phyloP scores from a whole-genome alignment of 768 basidiomycete genomes.

The Pulveroboletus sp. region DNA sequence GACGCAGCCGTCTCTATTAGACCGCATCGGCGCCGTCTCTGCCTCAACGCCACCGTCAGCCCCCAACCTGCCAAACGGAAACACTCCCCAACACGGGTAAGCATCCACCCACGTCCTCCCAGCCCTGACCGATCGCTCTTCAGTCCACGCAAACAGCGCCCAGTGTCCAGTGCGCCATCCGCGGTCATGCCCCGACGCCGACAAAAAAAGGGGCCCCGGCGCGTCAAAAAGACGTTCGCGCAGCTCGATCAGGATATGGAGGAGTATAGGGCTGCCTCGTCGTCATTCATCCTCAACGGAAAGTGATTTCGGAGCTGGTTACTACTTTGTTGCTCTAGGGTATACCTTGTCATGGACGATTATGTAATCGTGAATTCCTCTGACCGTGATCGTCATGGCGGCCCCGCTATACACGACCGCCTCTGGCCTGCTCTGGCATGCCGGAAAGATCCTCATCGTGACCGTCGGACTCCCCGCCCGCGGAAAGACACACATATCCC shows the following conservation, averaged over 20 bases:
- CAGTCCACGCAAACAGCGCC: constrained; percentile 21
- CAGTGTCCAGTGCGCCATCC: constrained; percentile 18
- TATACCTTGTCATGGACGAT: not conserved
- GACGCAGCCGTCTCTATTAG: constrained; percentile 36
- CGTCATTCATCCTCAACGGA: constrained; percentile 10
- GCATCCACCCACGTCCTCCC: not conserved
- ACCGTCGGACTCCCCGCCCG: constrained; percentile 92
- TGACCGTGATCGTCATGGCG: constrained; percentile 46
- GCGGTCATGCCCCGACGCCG: constrained; percentile 38
- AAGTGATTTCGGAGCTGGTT: constrained; percentile 4
- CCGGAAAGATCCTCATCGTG: constrained; percentile 91
- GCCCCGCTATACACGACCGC: constrained; percentile 95
- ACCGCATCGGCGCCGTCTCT: constrained; percentile 30
- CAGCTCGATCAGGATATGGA: constrained; percentile 82
- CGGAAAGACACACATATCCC: constrained; percentile 95
- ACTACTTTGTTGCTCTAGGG: not conserved
- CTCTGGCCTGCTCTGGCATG: constrained; percentile 82
- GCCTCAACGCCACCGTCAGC: constrained; percentile 5
- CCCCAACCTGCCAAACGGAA: constrained; percentile 18
- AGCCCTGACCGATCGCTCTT: not conserved
- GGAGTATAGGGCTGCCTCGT: constrained; percentile 55
- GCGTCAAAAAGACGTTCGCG: constrained; percentile 62
- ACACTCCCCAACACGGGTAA: constrained; percentile 8
- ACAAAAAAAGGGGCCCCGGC: constrained; percentile 69
- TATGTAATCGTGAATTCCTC: constrained; percentile 18